These are phyloP conservation scores for Penicillium verrucosum DNA, from an alignment of 2,329 filamentous ascomycete genomes.

Conservation along the genomic window DNA sequence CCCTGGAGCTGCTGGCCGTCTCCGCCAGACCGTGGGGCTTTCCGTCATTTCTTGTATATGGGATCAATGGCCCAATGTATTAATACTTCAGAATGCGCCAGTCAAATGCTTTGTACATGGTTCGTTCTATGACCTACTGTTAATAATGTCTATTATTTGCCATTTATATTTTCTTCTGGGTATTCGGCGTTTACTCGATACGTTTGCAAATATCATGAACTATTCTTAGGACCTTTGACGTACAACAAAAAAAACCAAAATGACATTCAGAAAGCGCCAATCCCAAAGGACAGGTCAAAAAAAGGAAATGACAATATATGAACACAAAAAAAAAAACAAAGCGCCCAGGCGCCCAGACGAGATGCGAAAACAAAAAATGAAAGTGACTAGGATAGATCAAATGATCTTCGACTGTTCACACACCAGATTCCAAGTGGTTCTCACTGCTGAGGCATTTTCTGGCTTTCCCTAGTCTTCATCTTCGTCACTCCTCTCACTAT, in stretches of 20 bases:
- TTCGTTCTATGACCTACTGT: conserved; percentile 22
- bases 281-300: background rate
- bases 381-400: background rate
- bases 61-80: conserved; percentile 29
- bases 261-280: background rate
- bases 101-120: conserved; percentile 27
- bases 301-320: background rate
- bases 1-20: conserved; percentile 34
- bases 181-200: background rate
- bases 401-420: conserved; percentile 9
- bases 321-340: background rate
- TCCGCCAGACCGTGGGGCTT: conserved; percentile 21
- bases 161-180: background rate
- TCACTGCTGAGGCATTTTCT: background rate
- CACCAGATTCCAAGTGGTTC: conserved; percentile 18
- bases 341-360: background rate
- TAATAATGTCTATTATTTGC: conserved; percentile 24
- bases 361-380: background rate
- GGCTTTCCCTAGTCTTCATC: background rate
- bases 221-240: background rate
- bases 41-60: conserved; percentile 17
- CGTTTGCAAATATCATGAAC: background rate
- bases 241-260: background rate
- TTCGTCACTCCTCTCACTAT: conserved; percentile 13
- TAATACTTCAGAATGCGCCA: conserved; percentile 31